Conservation (phyloP, 1,284 basidiomycete genomes). For the Rhodotorula sp. region DNA sequence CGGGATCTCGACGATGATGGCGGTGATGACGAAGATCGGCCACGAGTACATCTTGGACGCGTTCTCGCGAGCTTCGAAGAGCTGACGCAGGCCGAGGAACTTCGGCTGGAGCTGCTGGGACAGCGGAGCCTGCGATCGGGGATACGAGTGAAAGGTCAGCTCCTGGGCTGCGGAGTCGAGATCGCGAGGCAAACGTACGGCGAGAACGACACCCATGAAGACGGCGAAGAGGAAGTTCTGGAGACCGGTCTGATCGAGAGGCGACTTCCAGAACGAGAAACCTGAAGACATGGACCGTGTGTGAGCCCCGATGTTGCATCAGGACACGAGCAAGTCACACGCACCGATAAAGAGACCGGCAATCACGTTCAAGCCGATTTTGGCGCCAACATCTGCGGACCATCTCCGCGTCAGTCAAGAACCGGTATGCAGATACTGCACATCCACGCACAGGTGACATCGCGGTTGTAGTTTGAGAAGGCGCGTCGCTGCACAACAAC, state of each 20-base stretch:
- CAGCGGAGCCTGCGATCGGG: slow-evolving; percentile 48
- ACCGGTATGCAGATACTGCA: not conserved
- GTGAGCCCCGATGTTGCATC: not conserved
- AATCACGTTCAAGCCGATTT: slow-evolving; percentile 56
- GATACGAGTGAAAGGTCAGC: not conserved
- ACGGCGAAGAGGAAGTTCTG: slow-evolving; percentile 78
- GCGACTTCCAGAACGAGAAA: slow-evolving; percentile 64
- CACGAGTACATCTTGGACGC: slow-evolving; percentile 78
- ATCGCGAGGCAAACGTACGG: slow-evolving; percentile 40
- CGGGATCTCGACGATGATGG: slow-evolving; percentile 51
- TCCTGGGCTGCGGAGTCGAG: too few species aligned
- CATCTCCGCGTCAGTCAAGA: not conserved
- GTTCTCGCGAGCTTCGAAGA: slow-evolving; percentile 72
- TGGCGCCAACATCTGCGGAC: slow-evolving; percentile 23
- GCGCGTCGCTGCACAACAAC: slow-evolving; percentile 36
- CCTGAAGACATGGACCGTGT: not conserved
- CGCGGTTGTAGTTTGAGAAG: slow-evolving; percentile 47
- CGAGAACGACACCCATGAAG: slow-evolving; percentile 36
- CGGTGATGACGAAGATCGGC: slow-evolving; percentile 60
- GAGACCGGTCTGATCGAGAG: slow-evolving; percentile 65
- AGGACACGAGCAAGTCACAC: not conserved
- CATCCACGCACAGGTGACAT: slow-evolving; percentile 47
- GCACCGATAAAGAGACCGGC: slow-evolving; percentile 52
- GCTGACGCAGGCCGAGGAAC: slow-evolving; percentile 55
- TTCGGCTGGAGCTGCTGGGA: slow-evolving; percentile 53